Evolutionary conservation across 768 basidiomycete genomes (phyloP), one percentile per base, ranked within the genome.

Genomic region (Tremella mesenterica): DNA sequence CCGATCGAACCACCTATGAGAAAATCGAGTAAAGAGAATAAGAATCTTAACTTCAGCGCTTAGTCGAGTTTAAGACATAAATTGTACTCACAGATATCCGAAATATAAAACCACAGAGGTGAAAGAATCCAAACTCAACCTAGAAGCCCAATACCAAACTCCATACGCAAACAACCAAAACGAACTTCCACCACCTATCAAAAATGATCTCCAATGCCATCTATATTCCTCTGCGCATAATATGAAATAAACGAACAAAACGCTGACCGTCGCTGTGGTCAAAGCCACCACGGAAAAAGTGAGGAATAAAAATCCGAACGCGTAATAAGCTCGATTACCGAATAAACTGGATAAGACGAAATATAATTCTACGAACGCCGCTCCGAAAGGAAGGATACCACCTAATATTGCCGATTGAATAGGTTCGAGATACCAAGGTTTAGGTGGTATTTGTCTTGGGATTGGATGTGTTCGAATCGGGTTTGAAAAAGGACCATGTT

Each of bases 201-300:
- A 64, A 79, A 97, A 95, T 4, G 88, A 81, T 41, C 89, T 82
- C 93, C 93, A 97, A 54, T 97, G 92, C 92, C 92, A 97, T 54
- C 89, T 86, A 55, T 95, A 96, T 64, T 97, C 91, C 72, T 96
- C 93, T 5, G 89, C 86, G 58, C 92, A 96, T 14, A 97, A 79
- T 48, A 82, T 78, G 75, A 96, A 95, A 75, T 97, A 77, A 23
- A 59, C 59, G 52, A 74, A 69, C 14, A 77, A 78, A 58, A 96
- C 88, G 4, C 88, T 82, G 34, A 91, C 86, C 0, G 92, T 93
- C 3, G 90, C 92, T 0, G 89, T 85, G 14, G 90, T 95, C 27
- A 96, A 76, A 45, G 79, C 79, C 25, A 91, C 86, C 26, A 96
- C 82, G 13, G 80, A 79, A 47, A 85, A 85, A 0, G 90, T 92